Percentiles rank a stretch among this genome's conserved stretches.
These are phyloP conservation scores for Mortierella sp. DNA, from an alignment of 371 early-diverging fungal species.

Conservation along the genomic window DNA sequence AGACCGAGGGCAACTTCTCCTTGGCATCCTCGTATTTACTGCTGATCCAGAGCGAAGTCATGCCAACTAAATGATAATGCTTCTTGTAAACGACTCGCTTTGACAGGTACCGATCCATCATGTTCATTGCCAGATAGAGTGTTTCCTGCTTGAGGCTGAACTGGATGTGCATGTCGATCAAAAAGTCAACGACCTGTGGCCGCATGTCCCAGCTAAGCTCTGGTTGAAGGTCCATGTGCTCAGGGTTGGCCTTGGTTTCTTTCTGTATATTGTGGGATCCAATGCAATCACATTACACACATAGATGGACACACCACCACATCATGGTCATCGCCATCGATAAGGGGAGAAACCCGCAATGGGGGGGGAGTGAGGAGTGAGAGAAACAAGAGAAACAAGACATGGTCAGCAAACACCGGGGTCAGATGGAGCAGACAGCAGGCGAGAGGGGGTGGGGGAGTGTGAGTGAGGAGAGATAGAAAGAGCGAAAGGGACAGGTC, in stretches of 20 bases:
- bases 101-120: slow-evolving; percentile 73
- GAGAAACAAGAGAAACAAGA: not conserved
- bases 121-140: slow-evolving; percentile 72
- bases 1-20: slow-evolving; percentile 45
- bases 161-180: slow-evolving; percentile 74
- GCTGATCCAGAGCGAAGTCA: slow-evolving; percentile 52
- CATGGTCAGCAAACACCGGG: not conserved
- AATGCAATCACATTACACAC: too few species aligned
- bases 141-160: slow-evolving; percentile 77
- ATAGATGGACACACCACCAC: too few species aligned
- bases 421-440: slow-evolving; percentile 5
- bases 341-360: too few species aligned
- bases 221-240: slow-evolving; percentile 65
- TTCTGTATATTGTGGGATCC: slow-evolving; percentile 19
- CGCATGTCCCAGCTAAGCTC: slow-evolving; percentile 76
- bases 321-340: too few species aligned
- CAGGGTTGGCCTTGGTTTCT: slow-evolving; percentile 53
- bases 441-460: slow-evolving; percentile 3
- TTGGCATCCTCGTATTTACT: slow-evolving; percentile 51
- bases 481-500: not conserved
- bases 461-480: not conserved
- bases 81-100: slow-evolving; percentile 52
- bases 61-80: slow-evolving; percentile 51
- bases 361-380: not conserved
- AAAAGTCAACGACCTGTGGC: slow-evolving; percentile 70